Conservation (phyloP, 441 rosid genomes). For the Flueggea neowawraea region DNA sequence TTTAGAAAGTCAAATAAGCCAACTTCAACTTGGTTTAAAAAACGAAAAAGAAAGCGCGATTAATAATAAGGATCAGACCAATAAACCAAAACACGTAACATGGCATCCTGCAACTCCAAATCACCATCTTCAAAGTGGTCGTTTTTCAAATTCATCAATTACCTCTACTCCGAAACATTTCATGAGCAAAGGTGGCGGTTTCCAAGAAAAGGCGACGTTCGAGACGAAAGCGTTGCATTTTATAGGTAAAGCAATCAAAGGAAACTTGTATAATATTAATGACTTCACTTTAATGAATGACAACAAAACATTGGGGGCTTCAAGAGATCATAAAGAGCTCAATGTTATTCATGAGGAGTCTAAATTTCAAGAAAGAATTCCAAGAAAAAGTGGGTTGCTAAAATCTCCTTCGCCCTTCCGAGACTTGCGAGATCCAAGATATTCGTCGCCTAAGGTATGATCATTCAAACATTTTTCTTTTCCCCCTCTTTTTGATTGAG, state of each 20-base stretch:
- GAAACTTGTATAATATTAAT: constrained; percentile 41
- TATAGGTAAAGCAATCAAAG: constrained; percentile 86
- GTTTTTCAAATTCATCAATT: constrained; percentile 17
- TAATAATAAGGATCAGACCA: constrained; percentile 14
- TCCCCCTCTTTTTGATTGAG: no score
- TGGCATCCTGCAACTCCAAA: constrained; percentile 20
- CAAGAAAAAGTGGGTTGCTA: constrained; percentile 32
- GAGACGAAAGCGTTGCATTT: constrained; percentile 87
- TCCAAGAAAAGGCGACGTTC: constrained; percentile 43
- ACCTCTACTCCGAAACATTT: constrained; percentile 25
- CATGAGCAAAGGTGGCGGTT: constrained; percentile 17
- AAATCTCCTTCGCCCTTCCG: constrained; percentile 70
- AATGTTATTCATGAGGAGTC: constrained; percentile 39
- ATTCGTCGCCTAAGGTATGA: constrained; percentile 67
- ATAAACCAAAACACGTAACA: constrained; percentile 37
- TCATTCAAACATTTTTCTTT: not conserved
- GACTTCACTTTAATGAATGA: constrained; percentile 44
- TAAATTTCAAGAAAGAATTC: constrained; percentile 36
- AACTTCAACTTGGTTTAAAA: constrained; percentile 53
- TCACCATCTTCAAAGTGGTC: constrained; percentile 21
- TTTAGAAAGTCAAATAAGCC: constrained; percentile 67
- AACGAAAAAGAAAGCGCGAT: constrained; percentile 49
- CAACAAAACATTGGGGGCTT: constrained; percentile 23
- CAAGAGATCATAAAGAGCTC: constrained; percentile 40
- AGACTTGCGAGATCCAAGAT: constrained; percentile 59